Percentiles rank a stretch among this genome's conserved stretches.
Evolutionary conservation across 306 rosid species (phyloP).

Genomic region (Heteromeles arbutifolia): DNA sequence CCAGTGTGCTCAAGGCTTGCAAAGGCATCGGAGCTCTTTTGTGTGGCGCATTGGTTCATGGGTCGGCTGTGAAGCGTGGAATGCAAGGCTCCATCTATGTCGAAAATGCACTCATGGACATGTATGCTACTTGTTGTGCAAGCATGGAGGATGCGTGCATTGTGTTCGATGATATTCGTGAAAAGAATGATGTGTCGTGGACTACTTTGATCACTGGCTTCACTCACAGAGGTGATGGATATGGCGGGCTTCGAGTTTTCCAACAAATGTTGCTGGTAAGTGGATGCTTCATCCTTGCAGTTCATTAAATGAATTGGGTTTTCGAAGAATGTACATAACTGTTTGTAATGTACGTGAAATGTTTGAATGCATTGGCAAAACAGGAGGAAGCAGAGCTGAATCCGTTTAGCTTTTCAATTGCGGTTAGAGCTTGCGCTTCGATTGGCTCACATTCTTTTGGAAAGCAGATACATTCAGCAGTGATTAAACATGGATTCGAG

Average conservation of each 20-base stretch:
- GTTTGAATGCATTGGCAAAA: constrained; percentile 22
- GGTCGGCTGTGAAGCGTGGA: constrained; percentile 46
- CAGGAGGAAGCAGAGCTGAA: constrained; percentile 65
- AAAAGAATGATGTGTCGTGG: constrained; percentile 58
- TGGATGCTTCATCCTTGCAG: not conserved
- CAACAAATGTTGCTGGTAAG: constrained; percentile 57
- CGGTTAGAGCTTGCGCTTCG: constrained; percentile 64
- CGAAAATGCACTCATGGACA: constrained; percentile 56
- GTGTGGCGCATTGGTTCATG: constrained; percentile 48
- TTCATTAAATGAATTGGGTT: not conserved
- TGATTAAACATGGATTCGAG: constrained; percentile 48
- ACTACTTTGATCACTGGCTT: constrained; percentile 73
- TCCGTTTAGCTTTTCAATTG: constrained; percentile 68
- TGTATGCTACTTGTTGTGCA: constrained; percentile 59
- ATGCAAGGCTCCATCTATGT: constrained; percentile 46
- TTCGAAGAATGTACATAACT: not conserved
- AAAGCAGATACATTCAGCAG: constrained; percentile 64
- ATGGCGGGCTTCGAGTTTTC: constrained; percentile 49
- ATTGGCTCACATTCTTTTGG: constrained; percentile 39
- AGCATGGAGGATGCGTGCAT: constrained; percentile 44
- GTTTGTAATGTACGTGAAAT: not conserved
- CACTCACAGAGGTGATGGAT: constrained; percentile 62
- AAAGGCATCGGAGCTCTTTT: constrained; percentile 51
- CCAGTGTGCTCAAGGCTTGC: constrained; percentile 61
- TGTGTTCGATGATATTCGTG: constrained; percentile 39